Evolutionary conservation across 164 flowering plant species (phyloP).

Genomic region (Malania oleifera): DNA sequence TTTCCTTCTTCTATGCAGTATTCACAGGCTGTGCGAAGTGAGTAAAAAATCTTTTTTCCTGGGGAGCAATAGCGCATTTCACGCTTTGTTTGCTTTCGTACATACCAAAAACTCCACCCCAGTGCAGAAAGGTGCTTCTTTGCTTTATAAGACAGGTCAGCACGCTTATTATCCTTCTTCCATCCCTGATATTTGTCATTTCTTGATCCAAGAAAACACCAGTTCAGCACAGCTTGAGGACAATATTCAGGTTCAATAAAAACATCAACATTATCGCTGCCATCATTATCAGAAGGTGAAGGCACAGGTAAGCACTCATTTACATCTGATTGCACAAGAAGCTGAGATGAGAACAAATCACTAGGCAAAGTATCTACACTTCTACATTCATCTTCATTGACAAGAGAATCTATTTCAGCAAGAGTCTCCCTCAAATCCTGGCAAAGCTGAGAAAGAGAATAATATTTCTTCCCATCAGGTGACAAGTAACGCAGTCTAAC

Average conservation of each 20-base stretch:
- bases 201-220: constrained; percentile 7
- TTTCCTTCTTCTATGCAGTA: constrained; percentile 22
- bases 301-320: neutral
- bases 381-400: constrained; percentile 6
- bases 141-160: constrained; percentile 22
- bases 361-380: constrained; percentile 10
- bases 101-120: constrained; percentile 46
- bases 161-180: neutral
- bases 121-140: constrained; percentile 48
- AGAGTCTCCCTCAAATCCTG: constrained; percentile 8
- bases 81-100: constrained; percentile 1
- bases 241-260: constrained; percentile 32
- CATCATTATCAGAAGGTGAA: constrained; percentile 12
- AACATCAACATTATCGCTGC: too few species aligned
- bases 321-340: constrained; percentile 4
- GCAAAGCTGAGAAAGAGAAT: constrained; percentile 40
- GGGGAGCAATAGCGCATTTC: constrained; percentile 47
- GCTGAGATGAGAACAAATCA: neutral
- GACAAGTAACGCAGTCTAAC: constrained; percentile 36
- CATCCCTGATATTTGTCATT: neutral
- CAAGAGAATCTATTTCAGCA: neutral
- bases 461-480: constrained; percentile 32
- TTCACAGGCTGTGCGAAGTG: constrained; percentile 53
- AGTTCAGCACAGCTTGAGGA: constrained; percentile 48
- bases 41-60: constrained; percentile 23